Base-by-base conservation (phyloP, 352 stramenopile genomes). In the Phytophthora megakarya region DNA sequence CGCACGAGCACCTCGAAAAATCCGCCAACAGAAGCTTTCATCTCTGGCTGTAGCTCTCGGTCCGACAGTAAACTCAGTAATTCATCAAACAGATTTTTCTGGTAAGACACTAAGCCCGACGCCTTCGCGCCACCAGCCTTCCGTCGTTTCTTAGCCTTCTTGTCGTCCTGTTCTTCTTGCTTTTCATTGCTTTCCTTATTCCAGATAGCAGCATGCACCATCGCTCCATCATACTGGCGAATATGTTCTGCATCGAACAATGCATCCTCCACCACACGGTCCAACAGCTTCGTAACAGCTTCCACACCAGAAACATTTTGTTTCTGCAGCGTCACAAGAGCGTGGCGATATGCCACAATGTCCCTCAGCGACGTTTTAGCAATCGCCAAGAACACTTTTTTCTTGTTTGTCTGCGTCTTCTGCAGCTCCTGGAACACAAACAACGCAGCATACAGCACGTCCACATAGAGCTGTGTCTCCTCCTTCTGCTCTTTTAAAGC, bases 321-420 rank as follows among this genome's bases (percentile, higher is more conserved):
- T 18, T 62, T 53, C 28, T 70, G 26, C 15, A 84, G 49, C 48
- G 58, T 56, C 8, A 65, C 46, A 19, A 93, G 68, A 8, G 64
- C 67, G 47, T 89, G 67, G 13, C 82, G 82, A 60, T 84, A 89
- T 9, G 46, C 50, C 13, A 90, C 67, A 22, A 95, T 68, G 10
- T 89, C 74, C 5, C 72, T 65, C 15, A 96, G 62, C 12, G 75
- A 93, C 0, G 82, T 90, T 74, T 96, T 96, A 40, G 86, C 78
- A 61, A 93, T 77, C 2, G 81, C 77, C 19, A 93, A 45, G 53
- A 95, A 96, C 21, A 93, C 88, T 43, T 96, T 96, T 61, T 90
- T 90, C 72, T 93, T 94, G 73, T 94, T 96, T n/a, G 84, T 73
- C 52, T 95, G 86, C n/a, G 86, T 84, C 38, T 74, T 80, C 59